Conservation (phyloP, 495 filamentous ascomycete species). For the Neurospora tetrasperma region DNA sequence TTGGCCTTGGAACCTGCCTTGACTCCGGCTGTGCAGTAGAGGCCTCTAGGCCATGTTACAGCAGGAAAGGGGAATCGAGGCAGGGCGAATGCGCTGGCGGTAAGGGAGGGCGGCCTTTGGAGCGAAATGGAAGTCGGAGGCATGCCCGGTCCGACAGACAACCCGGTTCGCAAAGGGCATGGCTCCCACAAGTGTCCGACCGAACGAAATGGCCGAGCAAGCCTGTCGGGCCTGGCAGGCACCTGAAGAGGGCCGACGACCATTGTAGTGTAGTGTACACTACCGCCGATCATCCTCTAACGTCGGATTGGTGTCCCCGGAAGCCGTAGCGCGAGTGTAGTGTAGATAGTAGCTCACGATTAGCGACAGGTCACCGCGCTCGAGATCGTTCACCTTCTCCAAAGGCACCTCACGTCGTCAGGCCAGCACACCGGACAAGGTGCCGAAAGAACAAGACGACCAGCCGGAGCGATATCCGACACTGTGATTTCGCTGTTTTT, state of each 20-base stretch:
- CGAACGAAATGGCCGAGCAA: background rate
- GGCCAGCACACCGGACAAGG: background rate
- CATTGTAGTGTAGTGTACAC: background rate
- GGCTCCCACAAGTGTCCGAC: background rate
- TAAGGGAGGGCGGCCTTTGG: background rate
- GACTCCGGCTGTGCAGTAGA: background rate
- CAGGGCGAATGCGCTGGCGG: background rate
- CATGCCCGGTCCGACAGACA: background rate
- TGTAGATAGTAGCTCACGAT: background rate
- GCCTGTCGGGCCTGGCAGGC: background rate
- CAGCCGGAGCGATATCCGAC: background rate
- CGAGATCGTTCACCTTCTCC: background rate
- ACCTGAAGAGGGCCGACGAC: background rate
- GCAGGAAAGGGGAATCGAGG: background rate
- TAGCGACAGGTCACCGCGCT: background rate
- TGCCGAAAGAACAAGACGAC: background rate
- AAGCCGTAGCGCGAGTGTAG: background rate
- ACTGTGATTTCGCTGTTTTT: background rate
- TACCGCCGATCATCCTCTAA: background rate
- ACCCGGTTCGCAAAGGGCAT: background rate
- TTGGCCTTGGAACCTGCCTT: background rate
- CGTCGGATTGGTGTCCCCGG: background rate
- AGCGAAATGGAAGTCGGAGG: background rate
- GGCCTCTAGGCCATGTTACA: background rate
- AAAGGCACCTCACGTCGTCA: background rate